Evolutionary conservation across 495 filamentous ascomycete species (phyloP).

Genomic region (Usnea hakonensis): DNA sequence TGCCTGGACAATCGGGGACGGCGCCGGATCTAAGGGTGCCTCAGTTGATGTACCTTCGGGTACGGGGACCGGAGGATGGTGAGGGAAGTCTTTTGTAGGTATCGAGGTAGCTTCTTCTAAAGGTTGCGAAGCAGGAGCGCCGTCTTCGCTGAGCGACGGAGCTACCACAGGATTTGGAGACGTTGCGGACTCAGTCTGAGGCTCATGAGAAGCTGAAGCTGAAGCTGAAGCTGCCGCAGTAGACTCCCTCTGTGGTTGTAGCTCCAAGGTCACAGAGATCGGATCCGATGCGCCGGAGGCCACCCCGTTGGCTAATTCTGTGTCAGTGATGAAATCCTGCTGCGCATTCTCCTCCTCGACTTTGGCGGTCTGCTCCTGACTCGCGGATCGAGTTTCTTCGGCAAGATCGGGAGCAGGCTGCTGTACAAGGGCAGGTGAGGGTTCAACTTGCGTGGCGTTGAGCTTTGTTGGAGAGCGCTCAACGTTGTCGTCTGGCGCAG

Average conservation of each 20-base stretch:
- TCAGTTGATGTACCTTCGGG: slow-evolving; percentile 11
- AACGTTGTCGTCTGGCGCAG: slow-evolving; percentile 2
- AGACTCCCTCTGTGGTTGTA: neutral
- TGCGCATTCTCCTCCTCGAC: slow-evolving; percentile 17
- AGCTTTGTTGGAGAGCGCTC: neutral
- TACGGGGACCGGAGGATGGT: slow-evolving; percentile 18
- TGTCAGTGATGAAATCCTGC: slow-evolving; percentile 13
- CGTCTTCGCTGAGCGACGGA: neutral
- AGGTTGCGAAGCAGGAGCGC: neutral
- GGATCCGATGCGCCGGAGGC: neutral
- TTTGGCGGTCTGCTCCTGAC: slow-evolving; percentile 3
- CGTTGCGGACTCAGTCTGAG: neutral
- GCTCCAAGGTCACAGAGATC: neutral
- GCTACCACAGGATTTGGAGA: neutral
- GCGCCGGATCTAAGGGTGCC: slow-evolving; percentile 20
- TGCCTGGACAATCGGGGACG: slow-evolving; percentile 18
- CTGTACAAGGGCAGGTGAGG: slow-evolving; percentile 18
- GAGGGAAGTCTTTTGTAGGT: slow-evolving; percentile 15
- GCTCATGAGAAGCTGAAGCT: neutral
- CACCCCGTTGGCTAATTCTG: slow-evolving; percentile 18
- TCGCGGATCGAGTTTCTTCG: slow-evolving; percentile 18
- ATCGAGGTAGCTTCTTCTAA: neutral
- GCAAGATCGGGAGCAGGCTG: slow-evolving; percentile 24
- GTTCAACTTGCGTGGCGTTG: slow-evolving; percentile 6
- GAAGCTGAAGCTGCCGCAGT: too few species aligned